Conservation (phyloP, 352 stramenopile genomes). For the Pythium sukuiense region DNA sequence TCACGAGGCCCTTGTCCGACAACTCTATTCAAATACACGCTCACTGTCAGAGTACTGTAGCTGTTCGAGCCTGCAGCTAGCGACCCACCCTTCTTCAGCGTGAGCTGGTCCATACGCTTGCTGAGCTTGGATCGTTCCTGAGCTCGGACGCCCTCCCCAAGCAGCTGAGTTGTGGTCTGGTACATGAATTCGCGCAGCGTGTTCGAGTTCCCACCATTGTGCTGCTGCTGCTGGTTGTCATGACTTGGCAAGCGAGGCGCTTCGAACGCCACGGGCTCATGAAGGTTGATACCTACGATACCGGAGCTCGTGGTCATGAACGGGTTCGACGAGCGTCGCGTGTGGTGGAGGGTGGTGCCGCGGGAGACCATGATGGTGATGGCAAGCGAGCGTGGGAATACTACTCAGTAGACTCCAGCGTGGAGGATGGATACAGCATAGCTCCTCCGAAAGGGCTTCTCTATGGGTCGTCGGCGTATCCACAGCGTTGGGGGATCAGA, state of each 20-base stretch:
- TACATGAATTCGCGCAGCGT: constrained; percentile 79
- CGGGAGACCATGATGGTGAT: constrained; percentile 56
- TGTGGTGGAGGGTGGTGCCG: constrained; percentile 74
- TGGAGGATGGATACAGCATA: too few relatives aligned
- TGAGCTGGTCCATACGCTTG: constrained; percentile 77
- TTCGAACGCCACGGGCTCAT: constrained; percentile 66
- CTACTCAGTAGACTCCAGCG: too few relatives aligned
- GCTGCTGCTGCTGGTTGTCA: constrained; percentile 39
- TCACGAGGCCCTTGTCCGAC: constrained; percentile 48
- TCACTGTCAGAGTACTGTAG: too few relatives aligned
- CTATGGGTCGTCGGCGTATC: neutral
- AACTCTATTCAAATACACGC: constrained; percentile 61
- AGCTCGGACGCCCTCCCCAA: constrained; percentile 45
- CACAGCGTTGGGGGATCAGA: constrained; percentile 1
- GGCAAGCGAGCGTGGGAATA: neutral
- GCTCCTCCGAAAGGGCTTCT: too few relatives aligned
- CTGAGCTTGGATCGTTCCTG: constrained; percentile 59
- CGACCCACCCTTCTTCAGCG: constrained; percentile 55
- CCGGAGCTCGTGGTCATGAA: constrained; percentile 87
- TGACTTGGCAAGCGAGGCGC: constrained; percentile 38
- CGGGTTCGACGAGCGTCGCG: constrained; percentile 64
- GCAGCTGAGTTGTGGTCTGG: constrained; percentile 57
- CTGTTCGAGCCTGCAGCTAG: too few relatives aligned
- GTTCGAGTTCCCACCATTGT: neutral
- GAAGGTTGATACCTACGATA: constrained; percentile 79